Conservation (phyloP, 257 asterid species). For the Solanum raphanifolium region DNA sequence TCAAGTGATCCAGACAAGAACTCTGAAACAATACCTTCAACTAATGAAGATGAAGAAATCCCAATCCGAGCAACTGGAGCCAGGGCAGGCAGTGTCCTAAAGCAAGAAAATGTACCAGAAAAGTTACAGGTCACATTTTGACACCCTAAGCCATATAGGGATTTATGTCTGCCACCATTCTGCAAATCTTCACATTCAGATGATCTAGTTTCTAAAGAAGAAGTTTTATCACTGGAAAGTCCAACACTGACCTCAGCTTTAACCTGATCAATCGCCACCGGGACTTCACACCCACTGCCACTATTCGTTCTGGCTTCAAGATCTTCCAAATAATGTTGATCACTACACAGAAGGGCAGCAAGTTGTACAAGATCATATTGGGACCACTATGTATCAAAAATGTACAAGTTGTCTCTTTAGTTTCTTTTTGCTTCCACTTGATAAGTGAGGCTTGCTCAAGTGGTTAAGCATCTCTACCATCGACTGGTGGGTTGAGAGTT, state of each 20-base stretch:
- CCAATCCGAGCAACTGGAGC: slow-evolving; percentile 59
- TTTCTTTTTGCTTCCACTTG: background rate
- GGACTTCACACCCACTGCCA: slow-evolving; percentile 5
- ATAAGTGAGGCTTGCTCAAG: background rate
- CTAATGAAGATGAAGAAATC: slow-evolving; percentile 35
- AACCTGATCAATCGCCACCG: slow-evolving; percentile 12
- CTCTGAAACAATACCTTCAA: slow-evolving; percentile 48
- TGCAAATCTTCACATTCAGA: slow-evolving; percentile 34
- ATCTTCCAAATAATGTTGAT: slow-evolving; percentile 35
- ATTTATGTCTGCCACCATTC: slow-evolving; percentile 33
- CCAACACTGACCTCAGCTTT: slow-evolving; percentile 51
- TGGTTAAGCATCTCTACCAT: background rate
- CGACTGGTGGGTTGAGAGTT: background rate
- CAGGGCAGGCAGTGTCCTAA: slow-evolving; percentile 71
- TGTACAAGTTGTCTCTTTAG: background rate
- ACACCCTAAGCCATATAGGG: slow-evolving; percentile 37
- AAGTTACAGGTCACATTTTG: slow-evolving; percentile 32
- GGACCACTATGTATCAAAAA: background rate
- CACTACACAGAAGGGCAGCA: slow-evolving; percentile 31
- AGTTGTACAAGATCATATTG: background rate
- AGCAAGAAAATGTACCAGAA: slow-evolving; percentile 62
- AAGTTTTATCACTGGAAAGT: slow-evolving; percentile 32
- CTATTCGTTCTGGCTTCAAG: slow-evolving; percentile 21
- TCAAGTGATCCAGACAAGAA: slow-evolving; percentile 62
- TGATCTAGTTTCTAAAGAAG: slow-evolving; percentile 37